Evolutionary conservation across 2,329 filamentous ascomycete species (phyloP).

Genomic region (Davidsoniella virescens): DNA sequence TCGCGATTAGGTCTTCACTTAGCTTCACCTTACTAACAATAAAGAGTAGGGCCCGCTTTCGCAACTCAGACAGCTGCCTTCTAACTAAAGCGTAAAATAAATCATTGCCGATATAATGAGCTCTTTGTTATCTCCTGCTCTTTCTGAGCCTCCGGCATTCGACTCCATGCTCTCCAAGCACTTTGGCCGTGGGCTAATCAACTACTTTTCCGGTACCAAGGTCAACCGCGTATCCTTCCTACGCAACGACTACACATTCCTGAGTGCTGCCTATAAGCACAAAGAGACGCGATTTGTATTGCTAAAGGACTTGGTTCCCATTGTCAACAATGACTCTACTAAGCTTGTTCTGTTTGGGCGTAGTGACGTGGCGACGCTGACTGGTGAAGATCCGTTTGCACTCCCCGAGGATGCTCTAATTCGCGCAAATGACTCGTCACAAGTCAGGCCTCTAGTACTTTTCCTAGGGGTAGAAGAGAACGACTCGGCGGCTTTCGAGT

Average conservation of each 20-base stretch:
- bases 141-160: slow-evolving; percentile 23
- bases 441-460: slow-evolving; percentile 53
- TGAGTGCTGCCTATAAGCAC: slow-evolving; percentile 49
- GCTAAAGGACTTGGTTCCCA: slow-evolving; percentile 61
- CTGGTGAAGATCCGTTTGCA: slow-evolving; percentile 55
- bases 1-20: too few species aligned
- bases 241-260: slow-evolving; percentile 52
- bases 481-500: slow-evolving; percentile 32
- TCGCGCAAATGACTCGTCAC: slow-evolving; percentile 54
- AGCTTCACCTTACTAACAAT: too few species aligned
- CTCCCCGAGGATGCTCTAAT: slow-evolving; percentile 57
- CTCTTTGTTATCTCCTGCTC: slow-evolving; percentile 1
- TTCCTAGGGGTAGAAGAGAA: slow-evolving; percentile 73
- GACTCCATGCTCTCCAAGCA: slow-evolving; percentile 55
- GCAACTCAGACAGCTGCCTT: not conserved
- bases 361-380: slow-evolving; percentile 51
- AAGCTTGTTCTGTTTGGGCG: slow-evolving; percentile 53
- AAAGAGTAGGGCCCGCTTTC: too few species aligned
- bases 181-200: slow-evolving; percentile 65
- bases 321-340: slow-evolving; percentile 34
- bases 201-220: slow-evolving; percentile 69
- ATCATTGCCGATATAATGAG: slow-evolving; percentile 1
- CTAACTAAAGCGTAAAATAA: not conserved
- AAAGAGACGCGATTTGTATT: slow-evolving; percentile 57
- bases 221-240: slow-evolving; percentile 70